Evolutionary conservation across 768 basidiomycete genomes (phyloP), one percentile per base, ranked within the genome.

Genomic region (Agaricus subrufescens): DNA sequence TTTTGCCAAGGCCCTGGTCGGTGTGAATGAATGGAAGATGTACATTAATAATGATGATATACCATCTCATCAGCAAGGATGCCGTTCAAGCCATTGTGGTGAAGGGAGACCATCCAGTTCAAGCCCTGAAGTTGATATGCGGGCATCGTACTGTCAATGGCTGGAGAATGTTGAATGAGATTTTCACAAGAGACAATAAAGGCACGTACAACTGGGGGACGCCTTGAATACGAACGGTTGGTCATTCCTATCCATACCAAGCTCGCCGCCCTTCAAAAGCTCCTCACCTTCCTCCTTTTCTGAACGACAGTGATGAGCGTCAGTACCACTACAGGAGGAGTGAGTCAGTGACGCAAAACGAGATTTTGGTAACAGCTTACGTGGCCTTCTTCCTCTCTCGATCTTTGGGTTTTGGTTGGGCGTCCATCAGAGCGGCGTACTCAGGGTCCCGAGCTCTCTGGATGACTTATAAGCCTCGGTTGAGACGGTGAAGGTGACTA

Each of bases 241-340:
- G 62, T 97, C 94, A 60, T 87, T 85, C 2, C 91, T 91, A 56
- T 86, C 88, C 8, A 81, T 84, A 15, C 83, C 89, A 38, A 85
- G 76, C 62, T 92, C 91, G 6, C 87, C 89, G 46, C 91, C 91
- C 65, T 94, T 91, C 42, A 98, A 71, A 65, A 99, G 65, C 71
- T 99, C 96, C 60, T 96, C 94, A 53, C 98, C 97, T 69, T 98
- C 97, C 65, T 99, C 97, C 71, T 97, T 97, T 71, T 99, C 97
- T 0, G 92, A 94, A 69, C 94, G 97, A 52, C 96, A 84, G 65
- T 94, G 93, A 9, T 94, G 87, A 27, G 87, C 81, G 48, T 69
- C 85, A 48, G 85, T 82, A 60, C 91, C 92, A 52, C 89, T 93
- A 62, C 12, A 56, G 34, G 11, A 3, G 11, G 7, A 7, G 46